These are phyloP conservation scores for Colletotrichum echinochloae DNA, from an alignment of 2,329 filamentous ascomycete genomes.

Conservation along the genomic window DNA sequence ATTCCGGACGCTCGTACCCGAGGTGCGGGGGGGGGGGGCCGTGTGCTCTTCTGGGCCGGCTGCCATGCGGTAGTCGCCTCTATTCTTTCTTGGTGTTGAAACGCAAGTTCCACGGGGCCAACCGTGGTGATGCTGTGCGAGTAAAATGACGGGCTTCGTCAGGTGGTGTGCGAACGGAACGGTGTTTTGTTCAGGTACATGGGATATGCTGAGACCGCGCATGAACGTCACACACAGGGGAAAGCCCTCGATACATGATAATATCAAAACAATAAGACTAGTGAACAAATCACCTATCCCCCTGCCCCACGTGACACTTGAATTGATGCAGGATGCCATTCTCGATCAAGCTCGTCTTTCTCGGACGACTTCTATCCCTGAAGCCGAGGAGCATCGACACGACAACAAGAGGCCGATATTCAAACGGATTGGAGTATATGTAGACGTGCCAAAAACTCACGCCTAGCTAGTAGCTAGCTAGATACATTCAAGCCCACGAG, in stretches of 20 bases:
- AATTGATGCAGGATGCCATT: neutral
- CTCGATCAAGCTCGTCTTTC: too few relatives aligned
- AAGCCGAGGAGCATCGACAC: neutral
- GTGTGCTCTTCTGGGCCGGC: neutral
- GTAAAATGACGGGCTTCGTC: neutral
- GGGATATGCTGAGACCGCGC: neutral
- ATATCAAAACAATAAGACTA: conserved; percentile 9
- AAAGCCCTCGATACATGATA: conserved; percentile 20
- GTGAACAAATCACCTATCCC: too few relatives aligned
- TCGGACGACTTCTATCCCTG: fast-evolving
- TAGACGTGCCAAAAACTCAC: too few relatives aligned
- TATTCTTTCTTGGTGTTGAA: neutral
- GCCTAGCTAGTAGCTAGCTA: too few relatives aligned
- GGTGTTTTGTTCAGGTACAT: too few relatives aligned
- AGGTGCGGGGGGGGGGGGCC: neutral
- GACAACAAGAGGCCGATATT: neutral
- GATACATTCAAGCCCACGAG: neutral
- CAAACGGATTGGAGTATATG: neutral
- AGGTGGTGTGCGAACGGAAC: too few relatives aligned
- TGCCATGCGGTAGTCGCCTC: neutral
- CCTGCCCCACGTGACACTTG: fast-evolving
- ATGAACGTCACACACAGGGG: conserved; percentile 13
- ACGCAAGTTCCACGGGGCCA: conserved; percentile 8
- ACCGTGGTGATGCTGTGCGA: conserved; percentile 20
- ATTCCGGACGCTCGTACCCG: too few relatives aligned